A percentile compares a stretch with the other conserved stretches of the same genome.
Conservation (phyloP, 1,139 yeast genomes). For the Geotrichum citri-aurantii region DNA sequence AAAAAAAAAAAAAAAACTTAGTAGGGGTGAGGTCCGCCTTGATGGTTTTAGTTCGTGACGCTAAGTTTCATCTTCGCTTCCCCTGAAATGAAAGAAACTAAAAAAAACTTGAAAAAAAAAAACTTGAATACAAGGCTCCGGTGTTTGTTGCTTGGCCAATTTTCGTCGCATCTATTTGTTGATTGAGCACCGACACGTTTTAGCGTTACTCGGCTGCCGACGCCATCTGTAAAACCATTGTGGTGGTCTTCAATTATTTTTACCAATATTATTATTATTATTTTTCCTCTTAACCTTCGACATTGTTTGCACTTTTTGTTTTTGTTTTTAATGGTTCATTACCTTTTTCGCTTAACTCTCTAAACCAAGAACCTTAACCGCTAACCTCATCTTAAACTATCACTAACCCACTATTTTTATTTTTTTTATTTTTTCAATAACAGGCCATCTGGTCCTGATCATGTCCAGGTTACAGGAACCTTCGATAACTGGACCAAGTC, state of each 20-base stretch:
- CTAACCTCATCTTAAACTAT: neutral
- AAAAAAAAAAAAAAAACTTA: too few species aligned
- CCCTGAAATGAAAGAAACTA: neutral
- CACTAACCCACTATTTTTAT: constrained; percentile 4
- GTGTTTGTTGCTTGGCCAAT: neutral
- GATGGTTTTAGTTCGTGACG: neutral
- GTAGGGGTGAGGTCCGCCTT: neutral
- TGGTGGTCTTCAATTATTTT: neutral
- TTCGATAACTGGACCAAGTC: constrained; percentile 20
- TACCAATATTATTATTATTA: neutral
- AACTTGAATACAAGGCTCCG: neutral
- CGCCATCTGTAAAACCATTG: neutral
- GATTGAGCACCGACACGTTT: neutral
- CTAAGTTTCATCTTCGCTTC: neutral
- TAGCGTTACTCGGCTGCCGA: neutral
- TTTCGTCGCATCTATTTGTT: neutral
- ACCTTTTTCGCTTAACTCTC: neutral
- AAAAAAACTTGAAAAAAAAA: neutral
- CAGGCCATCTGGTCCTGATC: constrained; percentile 19
- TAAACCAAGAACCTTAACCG: neutral
- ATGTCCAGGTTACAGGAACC: constrained; percentile 19
- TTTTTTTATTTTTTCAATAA: neutral
- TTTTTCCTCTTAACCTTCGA: neutral
- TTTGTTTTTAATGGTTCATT: neutral
- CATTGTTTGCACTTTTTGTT: neutral